A percentile compares a stretch with the other conserved stretches of the same genome.
phyloP scores from a whole-genome alignment of 768 basidiomycete species.

The Xerocomellus chrysenteron region DNA sequence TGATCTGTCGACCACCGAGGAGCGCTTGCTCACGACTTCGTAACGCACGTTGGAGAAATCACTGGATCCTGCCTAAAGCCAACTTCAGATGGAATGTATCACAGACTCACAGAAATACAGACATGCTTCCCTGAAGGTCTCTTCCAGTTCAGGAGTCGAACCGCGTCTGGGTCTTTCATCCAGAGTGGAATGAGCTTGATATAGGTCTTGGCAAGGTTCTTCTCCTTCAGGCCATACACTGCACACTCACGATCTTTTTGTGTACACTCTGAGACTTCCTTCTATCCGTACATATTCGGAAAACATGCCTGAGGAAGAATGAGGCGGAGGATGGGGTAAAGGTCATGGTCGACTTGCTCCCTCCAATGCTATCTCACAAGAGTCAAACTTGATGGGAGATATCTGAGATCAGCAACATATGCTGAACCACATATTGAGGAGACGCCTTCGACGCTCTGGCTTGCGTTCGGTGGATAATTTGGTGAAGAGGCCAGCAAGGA shows the following conservation, averaged over 20 bases:
- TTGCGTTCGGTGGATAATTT: constrained; percentile 71
- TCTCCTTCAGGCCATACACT: constrained; percentile 94
- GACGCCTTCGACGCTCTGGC: constrained; percentile 67
- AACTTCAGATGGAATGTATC: neutral
- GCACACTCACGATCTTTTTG: constrained; percentile 94
- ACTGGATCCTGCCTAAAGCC: constrained; percentile 63
- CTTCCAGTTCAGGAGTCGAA: constrained; percentile 89
- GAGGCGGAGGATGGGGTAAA: constrained; percentile 88
- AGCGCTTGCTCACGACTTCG: constrained; percentile 83
- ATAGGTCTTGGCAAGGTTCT: constrained; percentile 88
- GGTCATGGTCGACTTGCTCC: constrained; percentile 76
- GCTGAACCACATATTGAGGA: constrained; percentile 76
- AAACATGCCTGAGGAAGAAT: constrained; percentile 79
- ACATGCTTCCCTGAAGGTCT: constrained; percentile 70
- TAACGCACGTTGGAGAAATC: constrained; percentile 87
- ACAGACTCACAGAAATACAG: constrained; percentile 22
- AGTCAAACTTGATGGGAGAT: constrained; percentile 5
- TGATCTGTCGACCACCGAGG: constrained; percentile 71
- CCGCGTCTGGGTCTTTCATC: constrained; percentile 74
- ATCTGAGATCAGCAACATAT: constrained; percentile 43
- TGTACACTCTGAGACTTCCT: constrained; percentile 1
- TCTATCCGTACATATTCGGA: neutral
- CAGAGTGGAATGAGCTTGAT: constrained; percentile 87
- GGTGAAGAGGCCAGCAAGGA: constrained; percentile 71
- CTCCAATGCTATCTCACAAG: constrained; percentile 70